Base-by-base conservation (phyloP, 2,329 filamentous ascomycete species). In the Phoma sp. region DNA sequence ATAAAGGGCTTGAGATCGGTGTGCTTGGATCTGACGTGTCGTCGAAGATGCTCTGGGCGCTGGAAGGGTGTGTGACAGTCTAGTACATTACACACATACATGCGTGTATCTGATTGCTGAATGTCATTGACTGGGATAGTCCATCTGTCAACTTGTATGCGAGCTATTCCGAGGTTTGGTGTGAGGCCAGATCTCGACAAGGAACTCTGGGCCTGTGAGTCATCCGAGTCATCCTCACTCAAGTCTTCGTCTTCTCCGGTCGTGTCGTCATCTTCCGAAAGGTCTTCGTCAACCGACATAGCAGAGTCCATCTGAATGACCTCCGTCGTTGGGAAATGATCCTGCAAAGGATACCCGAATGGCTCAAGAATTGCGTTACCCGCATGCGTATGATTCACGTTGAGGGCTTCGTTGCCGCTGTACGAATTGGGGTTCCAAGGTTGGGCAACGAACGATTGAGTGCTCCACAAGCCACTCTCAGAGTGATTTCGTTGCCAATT, bases 21-120 rank as follows among this genome's bases (percentile, higher is more conserved):
- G 35, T 69, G 66, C 9, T 67, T 65, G 5, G 61, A 65, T 13
- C 45, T 61, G 32, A 58, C 21, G n/a, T 69, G 66, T n/a, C 66
- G 60, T 27, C 64, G 57, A 31, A 66, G 53, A 35, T 69, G 66
- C 27, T 69, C 66, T 6, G 62, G 63, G 9, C 66, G 61, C 19
- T 48, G 35, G 19, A 67, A 69, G 2, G 46, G 29, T 15, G 40
- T 33, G 2, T 21, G 17, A 27, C 65, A 68, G 0, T 35, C 27
- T 1, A 39, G 19, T 2, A 48, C 22, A 6, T 39, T 22, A 31
- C 65, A 68, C 7, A 32, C 13, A 12, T 62, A 61, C 25, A 41
- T 46, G 24, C 65, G 59, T 27, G 31, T 40, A 3, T 57, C 55
- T 13, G 41, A 40, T 17, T 48, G 36, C 5, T 46, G 48, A 4